A percentile compares a stretch with the other conserved stretches of the same genome.
Evolutionary conservation across 495 filamentous ascomycete species (phyloP).

Genomic region (Podospora appendiculata): DNA sequence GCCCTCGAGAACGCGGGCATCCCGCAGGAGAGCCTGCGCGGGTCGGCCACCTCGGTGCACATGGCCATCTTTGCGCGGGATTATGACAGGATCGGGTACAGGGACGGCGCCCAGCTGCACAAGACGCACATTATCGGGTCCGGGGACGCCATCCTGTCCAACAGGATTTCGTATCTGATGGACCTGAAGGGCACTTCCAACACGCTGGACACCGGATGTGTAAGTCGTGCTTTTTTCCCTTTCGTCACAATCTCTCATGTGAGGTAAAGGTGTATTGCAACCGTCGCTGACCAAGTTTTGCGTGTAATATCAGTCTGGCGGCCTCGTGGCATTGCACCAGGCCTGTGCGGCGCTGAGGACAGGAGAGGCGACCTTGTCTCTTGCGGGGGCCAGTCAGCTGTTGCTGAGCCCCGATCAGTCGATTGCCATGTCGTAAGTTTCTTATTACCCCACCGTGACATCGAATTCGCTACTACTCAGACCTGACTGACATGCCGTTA

Average conservation of each 20-base stretch:
- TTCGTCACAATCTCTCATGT: too few relatives aligned
- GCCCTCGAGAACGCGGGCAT: conserved; percentile 67
- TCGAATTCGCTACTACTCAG: conserved; percentile 4
- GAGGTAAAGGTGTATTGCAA: not conserved
- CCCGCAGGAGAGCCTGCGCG: conserved; percentile 20
- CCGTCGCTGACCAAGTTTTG: conserved; percentile 35
- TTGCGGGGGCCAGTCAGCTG: conserved; percentile 44
- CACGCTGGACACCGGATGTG: conserved; percentile 45
- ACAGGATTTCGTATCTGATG: conserved; percentile 42
- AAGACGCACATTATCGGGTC: conserved; percentile 38
- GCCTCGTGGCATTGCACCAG: conserved; percentile 42
- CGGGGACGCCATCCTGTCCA: conserved; percentile 26
- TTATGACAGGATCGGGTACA: conserved; percentile 15
- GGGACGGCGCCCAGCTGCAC: conserved; percentile 18
- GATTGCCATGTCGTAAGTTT: conserved; percentile 16
- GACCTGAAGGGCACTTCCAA: conserved; percentile 31
- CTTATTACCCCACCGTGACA: not conserved
- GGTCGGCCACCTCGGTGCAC: conserved; percentile 29
- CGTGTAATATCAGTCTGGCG: conserved; percentile 25
- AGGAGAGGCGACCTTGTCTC: conserved; percentile 24
- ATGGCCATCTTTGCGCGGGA: conserved; percentile 16
- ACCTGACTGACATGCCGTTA: not conserved
- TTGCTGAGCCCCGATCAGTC: conserved; percentile 37
- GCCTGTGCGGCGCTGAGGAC: conserved; percentile 38
- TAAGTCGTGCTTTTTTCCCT: conserved; percentile 2